These are phyloP conservation scores for Helicostylum pulchrum DNA, from an alignment of 192 early-diverging fungal species.

Conservation along the genomic window DNA sequence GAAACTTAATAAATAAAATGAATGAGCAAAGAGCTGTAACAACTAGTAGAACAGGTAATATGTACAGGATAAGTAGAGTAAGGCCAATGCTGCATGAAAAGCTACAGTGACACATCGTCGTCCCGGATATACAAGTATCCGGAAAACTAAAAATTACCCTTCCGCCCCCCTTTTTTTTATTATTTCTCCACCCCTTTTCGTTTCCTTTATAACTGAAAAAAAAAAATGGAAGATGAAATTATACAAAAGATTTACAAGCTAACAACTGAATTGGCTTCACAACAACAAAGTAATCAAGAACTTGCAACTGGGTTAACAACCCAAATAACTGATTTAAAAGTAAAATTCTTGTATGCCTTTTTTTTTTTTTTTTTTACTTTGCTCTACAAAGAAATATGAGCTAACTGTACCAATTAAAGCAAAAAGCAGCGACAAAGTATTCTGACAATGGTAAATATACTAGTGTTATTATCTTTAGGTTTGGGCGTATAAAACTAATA, in stretches of 20 bases:
- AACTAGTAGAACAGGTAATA: too few species aligned
- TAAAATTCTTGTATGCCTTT: neutral
- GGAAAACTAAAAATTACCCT: neutral
- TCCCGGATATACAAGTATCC: too few species aligned
- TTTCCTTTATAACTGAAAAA: neutral
- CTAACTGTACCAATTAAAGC: neutral
- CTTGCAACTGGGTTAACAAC: slow-evolving; percentile 33
- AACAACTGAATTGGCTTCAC: slow-evolving; percentile 44
- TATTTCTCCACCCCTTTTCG: too few species aligned
- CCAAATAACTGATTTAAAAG: slow-evolving; percentile 44
- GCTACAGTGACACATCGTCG: neutral
- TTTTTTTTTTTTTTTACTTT: too few species aligned
- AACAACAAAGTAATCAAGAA: slow-evolving; percentile 42
- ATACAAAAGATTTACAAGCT: slow-evolving; percentile 46
- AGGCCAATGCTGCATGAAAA: too few species aligned
- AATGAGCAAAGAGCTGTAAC: too few species aligned
- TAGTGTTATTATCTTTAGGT: too few species aligned
- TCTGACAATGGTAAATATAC: slow-evolving; percentile 3
- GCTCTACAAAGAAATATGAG: neutral
- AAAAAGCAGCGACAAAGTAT: slow-evolving; percentile 11
- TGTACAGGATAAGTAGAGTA: too few species aligned
- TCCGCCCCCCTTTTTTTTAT: neutral
- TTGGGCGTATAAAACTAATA: neutral
- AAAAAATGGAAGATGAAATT: slow-evolving; percentile 42
- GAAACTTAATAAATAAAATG: too few species aligned